Evolutionary conservation across 2,329 filamentous ascomycete species (phyloP).

Genomic region (Trichoderma brevicompactum): DNA sequence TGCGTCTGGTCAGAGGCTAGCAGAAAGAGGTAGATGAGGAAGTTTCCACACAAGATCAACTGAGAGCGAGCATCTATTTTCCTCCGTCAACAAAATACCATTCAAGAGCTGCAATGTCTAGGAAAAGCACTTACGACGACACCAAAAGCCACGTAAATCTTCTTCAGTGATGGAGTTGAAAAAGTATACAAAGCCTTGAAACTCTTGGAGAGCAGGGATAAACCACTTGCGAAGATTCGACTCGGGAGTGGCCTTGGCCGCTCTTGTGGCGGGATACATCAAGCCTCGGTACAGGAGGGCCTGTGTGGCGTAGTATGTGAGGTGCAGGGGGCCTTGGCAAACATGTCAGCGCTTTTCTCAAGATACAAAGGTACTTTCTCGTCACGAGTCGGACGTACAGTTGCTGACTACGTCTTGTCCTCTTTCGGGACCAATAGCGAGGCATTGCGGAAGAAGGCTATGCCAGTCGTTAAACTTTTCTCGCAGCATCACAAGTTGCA

Average conservation of each 20-base stretch:
- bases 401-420: constrained; percentile 34
- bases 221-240: constrained; percentile 46
- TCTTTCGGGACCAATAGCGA: constrained; percentile 36
- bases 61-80: constrained; percentile 46
- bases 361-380: too few species aligned
- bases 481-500: constrained; percentile 36
- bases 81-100: not conserved
- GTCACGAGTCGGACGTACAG: constrained; percentile 28
- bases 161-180: constrained; percentile 43
- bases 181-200: constrained; percentile 46
- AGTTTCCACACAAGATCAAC: constrained; percentile 53
- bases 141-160: constrained; percentile 50
- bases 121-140: constrained; percentile 44
- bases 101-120: too few species aligned
- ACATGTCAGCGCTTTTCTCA: not conserved
- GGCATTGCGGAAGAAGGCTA: constrained; percentile 44
- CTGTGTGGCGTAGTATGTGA: constrained; percentile 49
- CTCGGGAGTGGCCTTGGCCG: constrained; percentile 43
- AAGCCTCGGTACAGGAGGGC: constrained; percentile 50
- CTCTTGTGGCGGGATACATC: constrained; percentile 51
- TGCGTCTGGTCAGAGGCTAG: constrained; percentile 45
- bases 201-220: constrained; percentile 41
- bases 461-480: constrained; percentile 44
- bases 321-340: constrained; percentile 44
- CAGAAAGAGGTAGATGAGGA: constrained; percentile 54